Evolutionary conservation across 1,284 basidiomycete species (phyloP).

Genomic region (Sanghuangporus weigelae): DNA sequence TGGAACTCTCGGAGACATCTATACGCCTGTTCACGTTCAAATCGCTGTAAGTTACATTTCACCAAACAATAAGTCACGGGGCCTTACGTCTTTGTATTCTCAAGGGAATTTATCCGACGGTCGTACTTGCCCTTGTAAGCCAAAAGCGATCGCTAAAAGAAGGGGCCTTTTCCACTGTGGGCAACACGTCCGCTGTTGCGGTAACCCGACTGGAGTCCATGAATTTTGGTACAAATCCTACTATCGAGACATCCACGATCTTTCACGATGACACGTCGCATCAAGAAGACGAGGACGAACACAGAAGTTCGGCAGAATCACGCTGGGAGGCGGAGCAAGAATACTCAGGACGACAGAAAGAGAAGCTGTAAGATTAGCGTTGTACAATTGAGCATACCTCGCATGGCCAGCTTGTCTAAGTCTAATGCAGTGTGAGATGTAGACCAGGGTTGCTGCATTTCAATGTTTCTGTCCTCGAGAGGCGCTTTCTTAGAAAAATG

Average conservation of each 20-base stretch:
- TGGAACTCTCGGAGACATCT: constrained; percentile 1
- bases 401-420: too few relatives aligned
- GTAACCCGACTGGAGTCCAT: background rate
- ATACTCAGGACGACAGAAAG: too few relatives aligned
- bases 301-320: too few relatives aligned
- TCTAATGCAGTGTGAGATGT: too few relatives aligned
- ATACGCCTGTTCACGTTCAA: constrained; percentile 5
- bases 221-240: background rate
- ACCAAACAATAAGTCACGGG: background rate
- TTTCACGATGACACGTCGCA: background rate
- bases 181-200: background rate
- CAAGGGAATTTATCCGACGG: constrained; percentile 1
- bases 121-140: constrained; percentile 4
- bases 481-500: too few relatives aligned
- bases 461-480: too few relatives aligned
- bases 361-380: too few relatives aligned
- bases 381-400: too few relatives aligned
- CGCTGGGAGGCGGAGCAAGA: too few relatives aligned
- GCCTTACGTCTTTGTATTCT: background rate
- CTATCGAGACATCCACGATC: background rate
- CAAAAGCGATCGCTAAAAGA: background rate
- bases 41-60: background rate
- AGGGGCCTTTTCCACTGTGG: background rate
- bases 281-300: too few relatives aligned
- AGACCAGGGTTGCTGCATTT: background rate